Conservation (phyloP, 2,329 filamentous ascomycete genomes). For the Beauveria caledonica region DNA sequence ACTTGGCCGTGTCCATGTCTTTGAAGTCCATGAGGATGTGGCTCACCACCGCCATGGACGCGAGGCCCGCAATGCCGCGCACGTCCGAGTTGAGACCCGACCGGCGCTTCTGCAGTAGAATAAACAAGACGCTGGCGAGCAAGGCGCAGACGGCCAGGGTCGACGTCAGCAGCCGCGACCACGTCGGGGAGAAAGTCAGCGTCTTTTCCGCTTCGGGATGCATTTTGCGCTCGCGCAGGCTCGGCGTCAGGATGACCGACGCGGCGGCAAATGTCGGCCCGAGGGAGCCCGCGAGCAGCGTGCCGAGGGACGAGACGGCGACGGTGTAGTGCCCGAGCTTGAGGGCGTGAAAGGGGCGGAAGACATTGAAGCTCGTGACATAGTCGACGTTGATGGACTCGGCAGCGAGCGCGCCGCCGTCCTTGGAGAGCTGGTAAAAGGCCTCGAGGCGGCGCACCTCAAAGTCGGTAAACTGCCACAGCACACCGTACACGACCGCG, state of each 20-base stretch:
- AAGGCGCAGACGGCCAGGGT: slow-evolving; percentile 50
- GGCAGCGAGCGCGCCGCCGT: slow-evolving; percentile 51
- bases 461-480: slow-evolving; percentile 60
- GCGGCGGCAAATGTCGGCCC: slow-evolving; percentile 62
- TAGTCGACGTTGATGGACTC: slow-evolving; percentile 69
- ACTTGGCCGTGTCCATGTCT: slow-evolving; percentile 59
- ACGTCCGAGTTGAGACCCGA: slow-evolving; percentile 62
- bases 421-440: slow-evolving; percentile 56
- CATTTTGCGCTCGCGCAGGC: slow-evolving; percentile 34
- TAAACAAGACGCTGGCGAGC: slow-evolving; percentile 49
- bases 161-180: slow-evolving; percentile 53
- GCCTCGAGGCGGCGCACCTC: slow-evolving; percentile 60
- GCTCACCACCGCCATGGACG: slow-evolving; percentile 65
- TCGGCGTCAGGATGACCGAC: slow-evolving; percentile 48
- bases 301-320: slow-evolving; percentile 55
- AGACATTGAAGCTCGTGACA: slow-evolving; percentile 57
- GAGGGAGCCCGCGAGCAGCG: slow-evolving; percentile 57
- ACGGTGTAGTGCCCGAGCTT: slow-evolving; percentile 60
- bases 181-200: slow-evolving; percentile 47
- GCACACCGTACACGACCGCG: slow-evolving; percentile 52
- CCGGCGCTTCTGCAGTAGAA: slow-evolving; percentile 51
- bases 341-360: slow-evolving; percentile 56
- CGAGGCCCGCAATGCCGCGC: slow-evolving; percentile 64
- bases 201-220: slow-evolving; percentile 39
- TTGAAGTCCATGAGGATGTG: slow-evolving; percentile 69